Base-by-base conservation (phyloP, 139 green algal genomes). In the Volvox africanus region DNA sequence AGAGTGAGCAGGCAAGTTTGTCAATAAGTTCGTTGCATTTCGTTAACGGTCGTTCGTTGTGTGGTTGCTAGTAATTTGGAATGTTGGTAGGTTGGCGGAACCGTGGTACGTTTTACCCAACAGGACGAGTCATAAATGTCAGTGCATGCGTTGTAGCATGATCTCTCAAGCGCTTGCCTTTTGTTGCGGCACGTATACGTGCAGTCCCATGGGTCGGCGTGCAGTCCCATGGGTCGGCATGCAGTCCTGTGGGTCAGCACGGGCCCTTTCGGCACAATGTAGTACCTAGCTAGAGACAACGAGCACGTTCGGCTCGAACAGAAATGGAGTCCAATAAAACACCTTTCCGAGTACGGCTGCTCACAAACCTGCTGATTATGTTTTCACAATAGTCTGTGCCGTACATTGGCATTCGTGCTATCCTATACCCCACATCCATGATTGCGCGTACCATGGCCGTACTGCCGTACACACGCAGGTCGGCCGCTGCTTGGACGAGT, bases 401-500 rank as follows among this genome's bases (percentile, higher is more conserved):
- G 62, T 69, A 69, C 17, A 69, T 69, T 17, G 17, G 62, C 19
- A 19, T 69, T 19, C 62, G 62, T 19, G 17, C 19, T 17, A 69
- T 69, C 19, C 19, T 17, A 17, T 19, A 26, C 19, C 62, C 62
- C 19, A 26, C 62, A 17, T 69, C 17, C 19, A 69, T 69, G 19
- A 26, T 26, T 69, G 62, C 62, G 62, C 19, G 62, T 69, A 69
- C 62, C 62, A 17, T 69, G 62, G 17, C 62, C 19, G 17, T 19
- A 17, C 62, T 19, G 62, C 62, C 62, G 17, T 69, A 19, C 62
- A 28, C 17, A 28, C 50, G 11, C 85, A 89, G 85, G 85, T 89
- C 19, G 85, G 85, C 6, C 85, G 85, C 44, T 89, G 85, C 32
- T 30, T 89, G 85, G 85, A 89, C 85, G 85, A 89, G 85, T 50